Percentiles rank a stretch among this genome's conserved stretches.
Evolutionary conservation across 164 flowering plant genomes (phyloP).

Genomic region (Vitis rotundifolia): DNA sequence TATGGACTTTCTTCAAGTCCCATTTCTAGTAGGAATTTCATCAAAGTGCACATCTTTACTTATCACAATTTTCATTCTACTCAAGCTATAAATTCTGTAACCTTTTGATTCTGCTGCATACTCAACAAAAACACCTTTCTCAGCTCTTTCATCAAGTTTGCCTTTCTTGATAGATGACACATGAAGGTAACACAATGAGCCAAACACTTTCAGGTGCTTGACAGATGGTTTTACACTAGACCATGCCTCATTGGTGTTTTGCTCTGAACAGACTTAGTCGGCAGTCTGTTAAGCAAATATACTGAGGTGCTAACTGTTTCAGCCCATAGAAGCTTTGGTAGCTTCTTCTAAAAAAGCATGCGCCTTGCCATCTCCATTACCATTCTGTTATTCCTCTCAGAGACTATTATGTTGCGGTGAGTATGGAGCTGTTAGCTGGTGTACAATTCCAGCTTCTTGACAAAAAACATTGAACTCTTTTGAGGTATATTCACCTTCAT

Average conservation of each 20-base stretch:
- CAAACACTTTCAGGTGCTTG: slow-evolving; percentile 5
- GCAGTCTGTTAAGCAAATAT: neutral
- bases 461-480: neutral
- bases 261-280: neutral
- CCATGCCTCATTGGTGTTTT: slow-evolving; percentile 7
- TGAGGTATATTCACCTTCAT: neutral
- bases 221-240: neutral
- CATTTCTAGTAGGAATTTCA: neutral
- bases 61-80: neutral
- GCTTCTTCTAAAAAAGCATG: neutral
- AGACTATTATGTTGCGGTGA: neutral
- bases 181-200: neutral
- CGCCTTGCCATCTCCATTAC: slow-evolving; percentile 7
- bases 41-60: slow-evolving; percentile 2
- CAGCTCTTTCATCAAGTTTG: slow-evolving; percentile 1
- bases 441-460: neutral
- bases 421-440: neutral
- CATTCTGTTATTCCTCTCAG: slow-evolving; percentile 2
- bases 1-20: too few species aligned
- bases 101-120: neutral
- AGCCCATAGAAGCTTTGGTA: neutral
- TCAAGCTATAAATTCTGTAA: neutral
- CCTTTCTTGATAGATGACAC: neutral
- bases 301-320: neutral
- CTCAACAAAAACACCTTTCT: neutral